Base-by-base conservation (phyloP, 768 basidiomycete genomes). In the Symmetrospora coprosmae region DNA sequence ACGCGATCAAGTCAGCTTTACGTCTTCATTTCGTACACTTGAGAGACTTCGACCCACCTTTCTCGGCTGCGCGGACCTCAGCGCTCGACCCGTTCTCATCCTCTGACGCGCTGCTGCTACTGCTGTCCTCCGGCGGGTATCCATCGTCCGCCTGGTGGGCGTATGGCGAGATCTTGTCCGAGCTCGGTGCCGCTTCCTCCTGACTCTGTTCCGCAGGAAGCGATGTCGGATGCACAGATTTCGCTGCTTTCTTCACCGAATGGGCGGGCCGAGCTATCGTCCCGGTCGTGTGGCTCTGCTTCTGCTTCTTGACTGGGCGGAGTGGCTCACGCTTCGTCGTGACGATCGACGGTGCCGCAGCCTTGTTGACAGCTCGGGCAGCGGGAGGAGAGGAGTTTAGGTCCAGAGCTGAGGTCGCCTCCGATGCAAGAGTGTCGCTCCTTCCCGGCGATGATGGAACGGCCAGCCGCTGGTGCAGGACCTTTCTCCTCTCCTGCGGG, bases 121-220 rank as follows among this genome's bases (percentile, higher is more conserved):
- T 58, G 9, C 13, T 9, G 16, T 43, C 40, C 40, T 31, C 28
- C 4, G 55, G 55, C n/a, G 55, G 55, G 34, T 58, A 58, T 6
- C 55, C 55, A 58, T 58, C 55, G 40, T 58, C 55, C 28, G 43
- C 55, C 27, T 58, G 55, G 37, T 58, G 55, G 5, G 55, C 40
- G 31, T 58, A 58, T 6, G 55, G 55, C 14, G 55, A 58, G 16
- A 46, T 31, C 28, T 23, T 19, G n/a, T 58, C 41, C 5, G 41
- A 53, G 17, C 33, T 43, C 41, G 46, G 8, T 31, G 41, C 13
- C 27, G 9, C 31, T 33, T 50, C 13, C 43, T 61, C 55, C 31
- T 16, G 23, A 37, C 28, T 55, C 13, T 19, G 27, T 52, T 28
- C 5, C n/a, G 50, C 17, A 6, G 38, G 23, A 21, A 21, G 41